phyloP scores from a whole-genome alignment of 257 asterid species.

The Nemophila menziesii region DNA sequence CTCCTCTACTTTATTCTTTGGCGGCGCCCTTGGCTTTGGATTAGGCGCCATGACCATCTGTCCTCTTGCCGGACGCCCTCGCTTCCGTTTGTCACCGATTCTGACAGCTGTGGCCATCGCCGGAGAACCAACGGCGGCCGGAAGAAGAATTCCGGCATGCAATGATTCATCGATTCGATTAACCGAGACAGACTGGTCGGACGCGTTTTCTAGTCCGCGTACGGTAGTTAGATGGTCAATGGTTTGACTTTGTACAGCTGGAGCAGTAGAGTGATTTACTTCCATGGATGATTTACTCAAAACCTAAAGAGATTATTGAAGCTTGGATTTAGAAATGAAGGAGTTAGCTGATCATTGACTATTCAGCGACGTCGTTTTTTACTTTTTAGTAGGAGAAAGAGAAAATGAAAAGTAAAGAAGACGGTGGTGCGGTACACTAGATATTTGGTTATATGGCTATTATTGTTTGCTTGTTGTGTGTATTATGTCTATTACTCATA shows the following conservation, averaged over 20 bases:
- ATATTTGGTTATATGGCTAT: neutral
- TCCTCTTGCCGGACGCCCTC: constrained; percentile 64
- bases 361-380: constrained; percentile 15
- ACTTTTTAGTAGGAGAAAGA: constrained; percentile 1
- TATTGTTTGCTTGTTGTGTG: neutral
- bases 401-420: neutral
- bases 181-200: constrained; percentile 15
- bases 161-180: constrained; percentile 15
- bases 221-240: constrained; percentile 35
- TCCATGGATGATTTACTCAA: neutral
- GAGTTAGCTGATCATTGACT: constrained; percentile 47
- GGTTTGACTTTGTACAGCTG: constrained; percentile 28
- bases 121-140: constrained; percentile 13
- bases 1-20: constrained; percentile 32
- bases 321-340: constrained; percentile 4
- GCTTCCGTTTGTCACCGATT: constrained; percentile 39
- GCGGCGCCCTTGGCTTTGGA: constrained; percentile 34
- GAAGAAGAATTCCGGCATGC: constrained; percentile 16
- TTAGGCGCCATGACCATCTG: constrained; percentile 29
- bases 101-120: constrained; percentile 18
- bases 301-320: neutral
- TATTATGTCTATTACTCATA: too few species aligned
- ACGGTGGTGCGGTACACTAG: neutral
- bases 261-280: neutral
- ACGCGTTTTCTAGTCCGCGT: constrained; percentile 11